A percentile compares a stretch with the other conserved stretches of the same genome.
Evolutionary conservation across 768 basidiomycete species (phyloP).

Genomic region (Podaxis carcinomalis): DNA sequence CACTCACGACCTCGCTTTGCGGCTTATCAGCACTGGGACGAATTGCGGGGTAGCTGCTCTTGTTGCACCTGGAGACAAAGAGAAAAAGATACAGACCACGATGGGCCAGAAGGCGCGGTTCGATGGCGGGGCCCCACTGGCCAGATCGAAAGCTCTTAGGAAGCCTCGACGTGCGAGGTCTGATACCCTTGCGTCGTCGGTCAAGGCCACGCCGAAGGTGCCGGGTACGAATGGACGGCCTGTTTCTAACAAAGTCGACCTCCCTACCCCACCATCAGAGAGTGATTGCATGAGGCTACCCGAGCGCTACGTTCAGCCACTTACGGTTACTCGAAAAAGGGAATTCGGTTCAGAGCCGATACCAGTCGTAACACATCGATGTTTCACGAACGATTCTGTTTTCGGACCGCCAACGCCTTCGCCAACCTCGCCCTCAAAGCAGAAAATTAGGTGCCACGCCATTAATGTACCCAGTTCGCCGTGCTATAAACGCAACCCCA

Average conservation of each 20-base stretch:
- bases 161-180: not conserved
- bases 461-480: not conserved
- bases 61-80: not conserved
- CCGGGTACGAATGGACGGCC: not conserved
- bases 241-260: not conserved
- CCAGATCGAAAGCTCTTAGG: constrained; percentile 3
- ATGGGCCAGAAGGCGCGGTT: not conserved
- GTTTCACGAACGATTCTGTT: not conserved
- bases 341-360: not conserved
- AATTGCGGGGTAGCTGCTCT: not conserved
- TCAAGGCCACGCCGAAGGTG: not conserved
- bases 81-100: not conserved
- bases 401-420: too few relatives aligned
- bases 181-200: not conserved
- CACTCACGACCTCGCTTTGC: not conserved
- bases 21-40: not conserved
- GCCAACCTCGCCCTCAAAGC: not conserved
- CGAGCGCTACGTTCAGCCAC: not conserved
- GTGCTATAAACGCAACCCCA: not conserved
- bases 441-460: not conserved
- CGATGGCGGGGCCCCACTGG: not conserved
- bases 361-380: not conserved
- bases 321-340: constrained; percentile 1
- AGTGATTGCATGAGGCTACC: not conserved
- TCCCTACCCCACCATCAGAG: not conserved